Base-by-base conservation (phyloP, 2,329 filamentous ascomycete genomes). In the Colletotrichum camelliae region DNA sequence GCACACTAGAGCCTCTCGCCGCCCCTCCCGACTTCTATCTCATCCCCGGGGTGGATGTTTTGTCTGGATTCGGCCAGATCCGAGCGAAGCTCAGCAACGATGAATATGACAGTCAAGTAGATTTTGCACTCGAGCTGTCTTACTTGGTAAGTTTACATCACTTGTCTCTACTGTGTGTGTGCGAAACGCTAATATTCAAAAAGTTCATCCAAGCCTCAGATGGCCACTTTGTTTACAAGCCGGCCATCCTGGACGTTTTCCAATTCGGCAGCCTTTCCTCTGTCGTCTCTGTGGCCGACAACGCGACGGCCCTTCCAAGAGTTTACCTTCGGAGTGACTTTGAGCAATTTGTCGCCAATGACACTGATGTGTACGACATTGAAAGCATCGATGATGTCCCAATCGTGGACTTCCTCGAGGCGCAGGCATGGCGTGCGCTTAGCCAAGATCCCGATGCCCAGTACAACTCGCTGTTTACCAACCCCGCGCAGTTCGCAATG, bases 401-500 rank as follows among this genome's bases (percentile, higher is more conserved):
- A 7, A 64, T 75, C 27, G 29, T 65, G 5, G 61, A 73, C 6
- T 78, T 67, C 31, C 61, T 79, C 3, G 76, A 78, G 43, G 60
- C 37, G 3, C 68, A 72, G 18, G 52, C 62, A 16, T 55, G 43
- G 21, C 35, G 55, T 8, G 43, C 70, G 37, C 15, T 10, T n/a
- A 52, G 43, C n/a, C 79, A 80, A 35, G 79, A 80, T 55, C 76
- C 78, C 2, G 79, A 80, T 61, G 70, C 77, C 21, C 72, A 75
- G 52, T 80, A 74, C 52, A 79, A 79, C 37, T 55, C 61, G 7
- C 68, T 79, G 21, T 78, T 79, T 55, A 57, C 39, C 5, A 52
- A 60, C 31, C 39, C 62, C 31, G 52, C 67, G 8, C 68, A 15
- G 27, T 29, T 61, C 57, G 67, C 29, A 7, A 57, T 9, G 15